Base-by-base conservation (phyloP, 495 filamentous ascomycete species). In the Tuber brumale region DNA sequence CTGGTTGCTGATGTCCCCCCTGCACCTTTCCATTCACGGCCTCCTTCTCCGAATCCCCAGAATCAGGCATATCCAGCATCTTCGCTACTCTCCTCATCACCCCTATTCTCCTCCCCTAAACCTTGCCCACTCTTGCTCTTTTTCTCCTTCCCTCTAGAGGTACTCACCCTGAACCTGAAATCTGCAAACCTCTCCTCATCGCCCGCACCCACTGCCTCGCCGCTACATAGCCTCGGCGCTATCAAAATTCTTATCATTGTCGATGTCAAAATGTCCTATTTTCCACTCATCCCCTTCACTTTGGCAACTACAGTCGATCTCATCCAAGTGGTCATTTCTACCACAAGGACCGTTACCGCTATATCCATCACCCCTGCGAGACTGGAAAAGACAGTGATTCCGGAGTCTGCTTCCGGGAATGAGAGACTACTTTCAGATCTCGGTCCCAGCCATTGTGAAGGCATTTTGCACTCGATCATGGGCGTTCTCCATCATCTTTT, bases 271-370 rank as follows among this genome's bases (percentile, higher is more conserved):
- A 75, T 92, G 87, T 70, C 93, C 93, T 51, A 96, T 83, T 78
- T 87, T 91, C 95, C 95, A 99, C 80, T 92, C 88, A 84, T 95
- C 91, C 31, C 94, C 94, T 76, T 97, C 93, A 74, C 91, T 93
- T 81, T 97, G 95, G 74, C 90, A 93, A 3, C 93, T 92, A 69
- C 83, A 81, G 46, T 88, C 86, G 72, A 83, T 81, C 37, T 66
- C 76, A 19, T 44, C 69, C n/a, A 16, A 3, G n/a, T 10, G 27
- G 37, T 79, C 70, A 14, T 48, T 70, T 8, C 61, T 1, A 19
- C 23, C 45, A 61, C 19, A 39, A 21, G 57, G 84, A 70, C 85
- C 84, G 19, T 84, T 87, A 77, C 85, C 85, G 72, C 84, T 83
- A 45, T 86, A 85, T 41, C 84, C 85, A 10, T 72, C 72, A 27